Evolutionary conservation across 2,329 filamentous ascomycete genomes (phyloP).

Genomic region (Trichophaea hybrida): DNA sequence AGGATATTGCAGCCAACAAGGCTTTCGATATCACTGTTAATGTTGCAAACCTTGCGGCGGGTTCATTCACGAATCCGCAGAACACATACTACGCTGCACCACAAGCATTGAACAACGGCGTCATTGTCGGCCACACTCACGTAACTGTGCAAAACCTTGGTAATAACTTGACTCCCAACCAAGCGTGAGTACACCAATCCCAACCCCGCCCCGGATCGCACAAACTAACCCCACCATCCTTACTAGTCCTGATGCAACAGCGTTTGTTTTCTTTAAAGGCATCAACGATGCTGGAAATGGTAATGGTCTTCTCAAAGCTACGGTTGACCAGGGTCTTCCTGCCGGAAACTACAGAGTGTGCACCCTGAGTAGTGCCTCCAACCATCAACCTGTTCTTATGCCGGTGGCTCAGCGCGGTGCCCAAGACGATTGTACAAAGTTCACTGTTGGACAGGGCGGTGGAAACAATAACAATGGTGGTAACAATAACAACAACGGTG

Average conservation of each 20-base stretch:
- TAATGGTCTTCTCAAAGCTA: conserved; percentile 40
- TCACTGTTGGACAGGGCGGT: conserved; percentile 36
- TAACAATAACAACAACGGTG: conserved; percentile 21
- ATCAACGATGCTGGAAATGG: conserved; percentile 48
- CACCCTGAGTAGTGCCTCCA: conserved; percentile 48
- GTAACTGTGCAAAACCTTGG: conserved; percentile 45
- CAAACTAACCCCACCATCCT: neutral
- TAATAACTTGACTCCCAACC: conserved; percentile 36
- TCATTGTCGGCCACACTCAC: conserved; percentile 46
- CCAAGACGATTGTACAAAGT: conserved; percentile 50
- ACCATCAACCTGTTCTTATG: conserved; percentile 54
- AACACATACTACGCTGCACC: conserved; percentile 48
- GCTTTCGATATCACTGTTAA: conserved; percentile 43
- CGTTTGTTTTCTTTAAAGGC: conserved; percentile 53
- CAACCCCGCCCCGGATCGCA: neutral
- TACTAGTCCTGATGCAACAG: conserved; percentile 36
- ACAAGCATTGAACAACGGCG: conserved; percentile 39
- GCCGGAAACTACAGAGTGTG: conserved; percentile 51
- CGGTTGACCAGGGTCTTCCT: conserved; percentile 45
- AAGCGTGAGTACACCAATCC: conserved; percentile 29
- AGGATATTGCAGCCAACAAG: conserved; percentile 36
- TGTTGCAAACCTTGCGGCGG: conserved; percentile 41
- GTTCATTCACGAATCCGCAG: conserved; percentile 47
- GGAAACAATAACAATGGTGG: conserved; percentile 20
- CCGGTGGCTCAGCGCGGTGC: conserved; percentile 52